These are phyloP conservation scores for Neurospora cerealis DNA, from an alignment of 495 filamentous ascomycete genomes.

Conservation along the genomic window DNA sequence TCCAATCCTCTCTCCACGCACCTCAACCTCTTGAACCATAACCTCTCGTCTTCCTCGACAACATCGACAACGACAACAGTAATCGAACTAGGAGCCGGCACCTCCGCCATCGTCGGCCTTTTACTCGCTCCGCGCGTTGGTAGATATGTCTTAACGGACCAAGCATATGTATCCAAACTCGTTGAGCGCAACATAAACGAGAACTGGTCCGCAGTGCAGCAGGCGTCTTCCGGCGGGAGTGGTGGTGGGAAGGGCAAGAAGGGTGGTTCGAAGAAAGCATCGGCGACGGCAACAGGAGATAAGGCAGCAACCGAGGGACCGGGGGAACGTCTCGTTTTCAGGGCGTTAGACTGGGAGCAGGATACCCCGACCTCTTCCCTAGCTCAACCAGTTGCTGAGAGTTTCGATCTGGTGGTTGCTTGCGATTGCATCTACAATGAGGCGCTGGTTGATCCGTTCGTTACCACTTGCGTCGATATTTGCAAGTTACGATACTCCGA, in stretches of 20 bases:
- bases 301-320: background rate
- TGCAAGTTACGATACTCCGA: constrained; percentile 45
- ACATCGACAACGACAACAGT: constrained; percentile 19
- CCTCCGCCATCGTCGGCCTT: constrained; percentile 65
- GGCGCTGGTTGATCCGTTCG: constrained; percentile 67
- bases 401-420: constrained; percentile 59
- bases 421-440: constrained; percentile 93
- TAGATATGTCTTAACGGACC: constrained; percentile 76
- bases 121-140: constrained; percentile 49
- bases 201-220: constrained; percentile 31
- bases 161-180: constrained; percentile 69
- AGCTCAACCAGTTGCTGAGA: constrained; percentile 16
- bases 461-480: constrained; percentile 72
- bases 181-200: constrained; percentile 64
- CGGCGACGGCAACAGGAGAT: background rate
- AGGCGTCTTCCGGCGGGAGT: no score
- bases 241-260: background rate
- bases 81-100: constrained; percentile 81
- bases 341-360: constrained; percentile 62
- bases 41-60: constrained; percentile 29
- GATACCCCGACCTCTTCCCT: constrained; percentile 34
- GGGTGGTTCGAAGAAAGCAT: constrained; percentile 5
- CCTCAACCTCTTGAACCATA: constrained; percentile 34
- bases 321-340: constrained; percentile 28
- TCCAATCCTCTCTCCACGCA: constrained; percentile 54